Base-by-base conservation (phyloP, 768 basidiomycete species). In the Favolaschia claudopus region DNA sequence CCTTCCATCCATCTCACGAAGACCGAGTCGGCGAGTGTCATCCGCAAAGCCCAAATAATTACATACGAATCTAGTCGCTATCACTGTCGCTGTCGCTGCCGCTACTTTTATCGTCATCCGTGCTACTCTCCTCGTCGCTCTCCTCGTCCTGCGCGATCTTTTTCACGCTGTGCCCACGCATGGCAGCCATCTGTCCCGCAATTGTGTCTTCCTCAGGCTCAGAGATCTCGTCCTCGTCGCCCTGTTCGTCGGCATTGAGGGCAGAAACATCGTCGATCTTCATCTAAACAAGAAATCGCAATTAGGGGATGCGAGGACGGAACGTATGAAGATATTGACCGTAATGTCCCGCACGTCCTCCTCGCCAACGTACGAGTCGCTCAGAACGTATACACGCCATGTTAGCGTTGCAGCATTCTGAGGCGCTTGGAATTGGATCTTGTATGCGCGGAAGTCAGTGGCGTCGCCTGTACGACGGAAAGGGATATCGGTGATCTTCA, bases 151-250 rank as follows among this genome's bases (percentile, higher is more conserved):
- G 77, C 15, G 58, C 74, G 25, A 58, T 55, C 69, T 86, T 89
- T 83, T 94, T 97, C 58, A 96, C 93, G 19, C 84, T 65, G 4
- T 89, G 91, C 5, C 96, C 96, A 39, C 92, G 87, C 93, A 99
- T 94, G 39, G 88, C 87, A 6, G 96, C 95, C 93, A 99, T 96
- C 79, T 99, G 97, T 8, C 97, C 97, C 5, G 95, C 97, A 48
- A 99, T 77, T 24, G 91, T 85, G 73, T 99, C 97, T 74, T 99
- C 97, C 28, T 99, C 97, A 0, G 97, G 97, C 45, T 99, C 97
- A 0, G 95, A 97, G 63, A 99, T 99, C 58, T 97, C 96, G 69
- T 98, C 95, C 32, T 96, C 96, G 20, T 77, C 77, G 27, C 76
- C 83, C 54, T 83, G 71, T 36, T 89, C 89, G 7, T 88, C 87